phyloP scores from a whole-genome alignment of 2,329 filamentous ascomycete species.

The Talaromyces sp. region DNA sequence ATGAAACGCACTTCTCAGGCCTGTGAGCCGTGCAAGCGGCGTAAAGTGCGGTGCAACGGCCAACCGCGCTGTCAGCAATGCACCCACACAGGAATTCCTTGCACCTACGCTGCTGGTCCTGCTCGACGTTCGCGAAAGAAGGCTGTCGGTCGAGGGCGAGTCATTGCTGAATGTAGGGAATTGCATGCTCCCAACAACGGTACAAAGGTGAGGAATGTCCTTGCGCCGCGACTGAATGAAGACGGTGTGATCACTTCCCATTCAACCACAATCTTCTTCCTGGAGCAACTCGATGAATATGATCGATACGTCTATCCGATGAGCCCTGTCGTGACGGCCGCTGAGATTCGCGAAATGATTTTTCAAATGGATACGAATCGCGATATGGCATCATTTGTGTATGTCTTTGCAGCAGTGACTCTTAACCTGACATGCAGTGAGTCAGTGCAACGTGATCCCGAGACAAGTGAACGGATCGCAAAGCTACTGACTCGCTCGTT shows the following conservation, averaged over 20 bases:
- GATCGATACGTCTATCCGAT: slow-evolving; percentile 47
- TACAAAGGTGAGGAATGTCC: background rate
- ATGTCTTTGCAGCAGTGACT: slow-evolving; percentile 47
- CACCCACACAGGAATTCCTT: slow-evolving; percentile 44
- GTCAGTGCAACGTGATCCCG: slow-evolving; percentile 23
- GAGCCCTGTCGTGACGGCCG: slow-evolving; percentile 45
- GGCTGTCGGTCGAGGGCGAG: slow-evolving; percentile 37
- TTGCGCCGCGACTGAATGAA: slow-evolving; percentile 1
- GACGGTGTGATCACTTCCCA: slow-evolving; percentile 9
- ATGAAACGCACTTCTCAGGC: slow-evolving; percentile 28
- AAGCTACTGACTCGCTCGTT: slow-evolving; percentile 33
- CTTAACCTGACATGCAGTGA: slow-evolving; percentile 40
- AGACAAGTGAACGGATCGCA: slow-evolving; percentile 28
- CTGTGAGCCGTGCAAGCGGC: slow-evolving; percentile 48
- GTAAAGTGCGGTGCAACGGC: slow-evolving; percentile 50
- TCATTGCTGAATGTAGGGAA: slow-evolving; percentile 42
- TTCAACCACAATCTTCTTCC: slow-evolving; percentile 6
- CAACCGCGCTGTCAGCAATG: slow-evolving; percentile 45
- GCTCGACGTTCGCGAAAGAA: slow-evolving; percentile 36
- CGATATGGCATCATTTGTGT: slow-evolving; percentile 43
- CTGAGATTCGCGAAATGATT: slow-evolving; percentile 38
- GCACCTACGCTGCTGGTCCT: slow-evolving; percentile 40
- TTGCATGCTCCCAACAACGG: background rate
- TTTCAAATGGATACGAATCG: slow-evolving; percentile 37
- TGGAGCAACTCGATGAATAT: slow-evolving; percentile 43